Conservation (phyloP, 345 rosid species). For the Eucalyptus tenuipes region DNA sequence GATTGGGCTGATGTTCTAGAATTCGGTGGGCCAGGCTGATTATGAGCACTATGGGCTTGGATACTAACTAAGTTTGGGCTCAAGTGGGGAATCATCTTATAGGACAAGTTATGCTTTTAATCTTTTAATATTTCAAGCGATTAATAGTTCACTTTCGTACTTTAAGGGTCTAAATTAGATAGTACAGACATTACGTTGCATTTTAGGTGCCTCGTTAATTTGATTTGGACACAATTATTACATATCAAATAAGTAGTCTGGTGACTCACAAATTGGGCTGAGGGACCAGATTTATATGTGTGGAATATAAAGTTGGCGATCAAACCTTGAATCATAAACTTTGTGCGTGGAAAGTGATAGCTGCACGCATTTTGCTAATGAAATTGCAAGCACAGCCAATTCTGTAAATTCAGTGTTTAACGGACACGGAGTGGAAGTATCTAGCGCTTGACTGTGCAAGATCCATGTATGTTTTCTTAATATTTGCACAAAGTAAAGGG, state of each 20-base stretch:
- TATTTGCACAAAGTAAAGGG: neutral
- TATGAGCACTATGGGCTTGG: neutral
- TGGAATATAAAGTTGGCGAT: neutral
- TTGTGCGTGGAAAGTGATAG: neutral
- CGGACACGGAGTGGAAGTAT: neutral
- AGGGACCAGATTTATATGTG: neutral
- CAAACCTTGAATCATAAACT: too few relatives aligned
- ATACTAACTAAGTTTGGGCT: neutral
- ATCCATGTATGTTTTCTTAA: neutral
- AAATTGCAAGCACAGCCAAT: neutral
- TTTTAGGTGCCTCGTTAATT: neutral
- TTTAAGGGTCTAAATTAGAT: neutral
- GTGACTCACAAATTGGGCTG: neutral
- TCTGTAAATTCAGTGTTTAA: neutral
- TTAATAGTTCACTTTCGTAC: neutral
- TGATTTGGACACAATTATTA: neutral
- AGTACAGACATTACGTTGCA: neutral
- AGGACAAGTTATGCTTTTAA: neutral
- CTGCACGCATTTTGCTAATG: neutral
- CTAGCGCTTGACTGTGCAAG: neutral
- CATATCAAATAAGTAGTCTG: rapidly evolving
- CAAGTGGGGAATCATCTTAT: neutral
- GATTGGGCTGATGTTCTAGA: neutral
- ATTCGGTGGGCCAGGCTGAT: neutral
- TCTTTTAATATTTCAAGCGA: neutral